Evolutionary conservation across 2,329 filamentous ascomycete genomes (phyloP).

Genomic region (Colletotrichum tanaceti): DNA sequence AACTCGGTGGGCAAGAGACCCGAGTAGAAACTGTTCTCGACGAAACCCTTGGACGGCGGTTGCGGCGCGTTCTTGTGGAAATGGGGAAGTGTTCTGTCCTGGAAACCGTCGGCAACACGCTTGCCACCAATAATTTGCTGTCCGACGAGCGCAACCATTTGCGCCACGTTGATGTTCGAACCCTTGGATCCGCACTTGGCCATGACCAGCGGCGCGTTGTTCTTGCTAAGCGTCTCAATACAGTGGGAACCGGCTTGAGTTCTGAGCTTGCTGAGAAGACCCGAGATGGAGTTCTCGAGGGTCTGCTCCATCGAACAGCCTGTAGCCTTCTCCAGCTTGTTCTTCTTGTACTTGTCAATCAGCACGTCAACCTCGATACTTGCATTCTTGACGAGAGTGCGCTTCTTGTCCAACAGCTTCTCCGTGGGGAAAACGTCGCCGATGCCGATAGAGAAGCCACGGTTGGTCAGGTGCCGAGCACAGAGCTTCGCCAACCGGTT

Average conservation of each 20-base stretch:
- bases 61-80: constrained; percentile 94
- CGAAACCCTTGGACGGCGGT: constrained; percentile 96
- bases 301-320: constrained; percentile 94
- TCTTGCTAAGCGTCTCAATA: constrained; percentile 87
- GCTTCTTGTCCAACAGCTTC: constrained; percentile 77
- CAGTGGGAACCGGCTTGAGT: constrained; percentile 91
- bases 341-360: constrained; percentile 82
- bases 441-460: constrained; percentile 96
- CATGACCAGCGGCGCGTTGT: constrained; percentile 96
- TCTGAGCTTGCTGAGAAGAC: constrained; percentile 91
- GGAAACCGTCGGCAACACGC: constrained; percentile 95
- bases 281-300: constrained; percentile 89
- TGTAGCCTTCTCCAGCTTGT: constrained; percentile 84
- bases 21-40: constrained; percentile 96
- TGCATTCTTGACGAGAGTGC: constrained; percentile 78
- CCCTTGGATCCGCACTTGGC: constrained; percentile 97
- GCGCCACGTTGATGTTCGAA: constrained; percentile 96
- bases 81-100: constrained; percentile 93
- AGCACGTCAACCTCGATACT: constrained; percentile 86
- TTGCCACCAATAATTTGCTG: constrained; percentile 97
- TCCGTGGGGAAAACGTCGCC: constrained; percentile 90
- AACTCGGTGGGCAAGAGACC: constrained; percentile 92
- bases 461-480: constrained; percentile 86
- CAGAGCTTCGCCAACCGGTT: constrained; percentile 92
- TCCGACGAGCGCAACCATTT: constrained; percentile 97